Evolutionary conservation across 306 rosid genomes (phyloP).

Genomic region (Alnus glutinosa): DNA sequence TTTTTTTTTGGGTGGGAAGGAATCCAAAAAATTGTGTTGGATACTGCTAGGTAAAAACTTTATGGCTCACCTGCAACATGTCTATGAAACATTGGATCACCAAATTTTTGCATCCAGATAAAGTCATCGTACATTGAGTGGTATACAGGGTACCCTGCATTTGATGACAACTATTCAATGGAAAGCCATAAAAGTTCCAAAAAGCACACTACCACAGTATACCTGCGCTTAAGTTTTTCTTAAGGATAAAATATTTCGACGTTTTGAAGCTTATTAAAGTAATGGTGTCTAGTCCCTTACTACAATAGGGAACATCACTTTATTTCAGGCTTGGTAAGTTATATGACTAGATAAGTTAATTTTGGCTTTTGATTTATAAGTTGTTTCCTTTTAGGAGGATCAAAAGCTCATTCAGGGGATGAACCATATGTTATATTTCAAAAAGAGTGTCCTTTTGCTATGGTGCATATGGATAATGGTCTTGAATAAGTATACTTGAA

Average conservation of each 20-base stretch:
- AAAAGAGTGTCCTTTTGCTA: neutral
- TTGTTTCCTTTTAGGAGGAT: neutral
- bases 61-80: conserved; percentile 70
- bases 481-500: neutral
- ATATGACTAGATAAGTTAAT: neutral
- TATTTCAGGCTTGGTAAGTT: neutral
- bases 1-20: neutral
- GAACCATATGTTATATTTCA: neutral
- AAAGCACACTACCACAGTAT: neutral
- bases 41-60: neutral
- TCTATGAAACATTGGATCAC: conserved; percentile 71
- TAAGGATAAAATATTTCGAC: neutral
- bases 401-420: neutral
- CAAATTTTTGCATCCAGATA: conserved; percentile 72
- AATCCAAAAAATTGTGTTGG: neutral
- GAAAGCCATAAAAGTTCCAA: neutral
- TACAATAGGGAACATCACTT: neutral
- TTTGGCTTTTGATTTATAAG: neutral
- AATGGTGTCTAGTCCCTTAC: neutral
- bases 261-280: neutral
- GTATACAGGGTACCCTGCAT: conserved; percentile 61
- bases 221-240: neutral
- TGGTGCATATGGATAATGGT: neutral
- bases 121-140: conserved; percentile 79
- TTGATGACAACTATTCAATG: neutral